Evolutionary conservation across 1,284 basidiomycete genomes (phyloP), one percentile per base, ranked within the genome.

Genomic region (Fomes fomentarius): DNA sequence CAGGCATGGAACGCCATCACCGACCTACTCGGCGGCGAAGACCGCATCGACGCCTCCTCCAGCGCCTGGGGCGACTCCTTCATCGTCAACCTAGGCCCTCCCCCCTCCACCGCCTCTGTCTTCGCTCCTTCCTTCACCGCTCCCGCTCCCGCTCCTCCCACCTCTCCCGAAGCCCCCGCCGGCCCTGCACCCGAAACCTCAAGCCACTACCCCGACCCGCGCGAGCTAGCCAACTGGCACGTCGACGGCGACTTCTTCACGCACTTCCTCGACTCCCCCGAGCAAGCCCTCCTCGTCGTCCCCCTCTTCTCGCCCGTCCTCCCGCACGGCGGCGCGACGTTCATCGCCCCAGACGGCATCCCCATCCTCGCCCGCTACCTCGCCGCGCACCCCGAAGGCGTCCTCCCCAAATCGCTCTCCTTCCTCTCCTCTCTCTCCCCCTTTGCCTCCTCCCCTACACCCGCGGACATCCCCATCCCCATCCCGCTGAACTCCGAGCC

Each of bases 181-280:
- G n/a, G n/a, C n/a, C n/a, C n/a, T n/a, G n/a, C n/a, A n/a, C n/a
- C n/a, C n/a, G n/a, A n/a, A n/a, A n/a, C n/a, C n/a, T n/a, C n/a
- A n/a, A n/a, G n/a, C n/a, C n/a, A n/a, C n/a, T n/a, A n/a, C n/a
- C n/a, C n/a, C n/a, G 35, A n/a, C 24, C 79, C 79, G 7, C 62
- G 67, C 50, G 74, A 80, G 54, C 66, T 85, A 52, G 76, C 77
- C 57, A 83, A 83, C 60, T 86, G 83, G 82, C 83, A 86, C 66
- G 80, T 83, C 44, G 83, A 84, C 66, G 83, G 83, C 30, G 83
- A 85, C 63, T 85, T 84, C 65, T 85, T 84, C 66, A 77, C 82
- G 34, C 83, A 85, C 68, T 85, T 75, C 66, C 76, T 85, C 47
- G 83, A 85, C 64, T 84, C 82, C 17, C 82, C 81, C 4, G 83